Conservation (phyloP, 495 filamentous ascomycete species). For the Barbatosphaeria neglecta region DNA sequence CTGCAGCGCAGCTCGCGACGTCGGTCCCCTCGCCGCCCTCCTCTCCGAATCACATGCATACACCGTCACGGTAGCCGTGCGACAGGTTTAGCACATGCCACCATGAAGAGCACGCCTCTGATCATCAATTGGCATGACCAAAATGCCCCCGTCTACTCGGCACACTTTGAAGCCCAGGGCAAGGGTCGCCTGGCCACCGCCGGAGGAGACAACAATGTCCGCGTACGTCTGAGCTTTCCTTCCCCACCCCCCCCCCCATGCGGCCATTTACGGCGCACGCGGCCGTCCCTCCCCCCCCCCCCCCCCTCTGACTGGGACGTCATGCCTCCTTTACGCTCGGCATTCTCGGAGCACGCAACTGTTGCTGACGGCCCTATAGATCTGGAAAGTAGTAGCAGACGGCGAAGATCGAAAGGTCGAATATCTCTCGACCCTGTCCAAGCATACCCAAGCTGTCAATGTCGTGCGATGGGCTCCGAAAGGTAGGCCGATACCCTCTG, state of each 20-base stretch:
- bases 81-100: conserved; percentile 16
- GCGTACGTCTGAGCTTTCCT: conserved; percentile 46
- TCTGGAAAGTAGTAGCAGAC: conserved; percentile 80
- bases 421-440: conserved; percentile 80
- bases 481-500: conserved; percentile 37
- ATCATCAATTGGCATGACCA: conserved; percentile 95
- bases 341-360: background rate
- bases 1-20: background rate
- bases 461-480: conserved; percentile 91
- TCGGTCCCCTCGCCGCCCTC: background rate
- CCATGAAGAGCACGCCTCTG: conserved; percentile 82
- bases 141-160: conserved; percentile 87
- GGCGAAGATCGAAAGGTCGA: conserved; percentile 82
- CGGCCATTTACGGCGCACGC: background rate
- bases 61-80: background rate
- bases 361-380: conserved; percentile 29
- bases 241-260: too few relatives aligned
- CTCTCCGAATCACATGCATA: background rate
- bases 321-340: too few relatives aligned
- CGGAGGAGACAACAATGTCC: conserved; percentile 94
- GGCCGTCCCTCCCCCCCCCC: background rate
- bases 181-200: conserved; percentile 88
- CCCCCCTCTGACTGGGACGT: too few relatives aligned
- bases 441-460: conserved; percentile 96
- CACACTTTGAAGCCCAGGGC: conserved; percentile 88